These are phyloP conservation scores for Schizophyllum commune DNA, from an alignment of 1,284 basidiomycete species.

Conservation along the genomic window DNA sequence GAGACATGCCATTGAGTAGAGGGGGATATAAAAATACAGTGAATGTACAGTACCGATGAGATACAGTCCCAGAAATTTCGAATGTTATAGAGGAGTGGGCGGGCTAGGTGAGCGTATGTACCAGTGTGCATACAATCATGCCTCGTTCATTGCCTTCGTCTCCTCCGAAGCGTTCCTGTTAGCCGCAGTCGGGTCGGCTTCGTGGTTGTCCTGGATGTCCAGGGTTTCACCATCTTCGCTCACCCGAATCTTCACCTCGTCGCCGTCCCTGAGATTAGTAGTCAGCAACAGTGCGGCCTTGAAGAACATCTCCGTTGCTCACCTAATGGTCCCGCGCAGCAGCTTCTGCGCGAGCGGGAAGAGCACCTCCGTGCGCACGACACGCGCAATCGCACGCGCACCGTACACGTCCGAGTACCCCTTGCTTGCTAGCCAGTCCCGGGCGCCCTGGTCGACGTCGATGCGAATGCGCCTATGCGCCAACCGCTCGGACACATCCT, in stretches of 20 bases:
- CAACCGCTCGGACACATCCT: slow-evolving; percentile 67
- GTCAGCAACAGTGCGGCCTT: neutral
- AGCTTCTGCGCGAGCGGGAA: slow-evolving; percentile 75
- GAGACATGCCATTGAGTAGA: too few relatives aligned
- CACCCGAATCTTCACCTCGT: slow-evolving; percentile 50
- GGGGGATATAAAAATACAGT: too few relatives aligned
- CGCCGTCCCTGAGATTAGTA: slow-evolving; percentile 42
- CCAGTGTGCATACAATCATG: too few relatives aligned
- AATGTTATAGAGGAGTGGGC: neutral
- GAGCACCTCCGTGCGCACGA: slow-evolving; percentile 72
- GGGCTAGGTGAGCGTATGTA: too few relatives aligned
- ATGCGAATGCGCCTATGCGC: slow-evolving; percentile 62
- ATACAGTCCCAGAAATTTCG: too few relatives aligned
- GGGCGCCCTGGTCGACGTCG: slow-evolving; percentile 59
- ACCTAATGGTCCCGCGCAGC: slow-evolving; percentile 70
- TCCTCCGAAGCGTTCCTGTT: neutral
- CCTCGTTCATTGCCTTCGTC: neutral
- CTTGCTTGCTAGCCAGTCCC: slow-evolving; percentile 66
- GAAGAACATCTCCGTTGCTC: slow-evolving; percentile 15
- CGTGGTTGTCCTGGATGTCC: slow-evolving; percentile 51
- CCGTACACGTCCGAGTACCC: slow-evolving; percentile 88
- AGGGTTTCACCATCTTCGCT: slow-evolving; percentile 35
- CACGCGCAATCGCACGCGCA: slow-evolving; percentile 75
- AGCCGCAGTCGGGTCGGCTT: slow-evolving; percentile 30
- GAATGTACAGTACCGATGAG: too few relatives aligned